A percentile compares a stretch with the other conserved stretches of the same genome.
Conservation (phyloP, 2,329 filamentous ascomycete species). For the Talaromyces sp. region DNA sequence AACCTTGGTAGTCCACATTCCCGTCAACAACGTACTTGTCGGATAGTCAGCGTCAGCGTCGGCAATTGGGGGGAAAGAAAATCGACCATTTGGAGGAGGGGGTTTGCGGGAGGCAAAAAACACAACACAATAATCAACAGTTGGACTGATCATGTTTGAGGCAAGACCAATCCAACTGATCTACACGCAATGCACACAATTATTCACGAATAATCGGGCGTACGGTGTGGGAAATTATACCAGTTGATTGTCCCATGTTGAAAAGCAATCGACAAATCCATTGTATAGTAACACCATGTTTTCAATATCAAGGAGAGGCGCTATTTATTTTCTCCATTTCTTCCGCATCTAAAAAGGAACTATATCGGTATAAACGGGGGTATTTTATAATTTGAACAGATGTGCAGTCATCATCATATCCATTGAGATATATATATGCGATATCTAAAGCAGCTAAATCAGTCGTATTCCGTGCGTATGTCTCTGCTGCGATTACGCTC, state of each 20-base stretch:
- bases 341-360: not conserved
- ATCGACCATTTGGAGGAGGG: not conserved
- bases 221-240: slow-evolving; percentile 1
- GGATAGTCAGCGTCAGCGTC: slow-evolving; percentile 29
- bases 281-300: not conserved
- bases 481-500: not conserved
- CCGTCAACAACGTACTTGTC: slow-evolving; percentile 47
- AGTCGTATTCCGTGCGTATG: not conserved
- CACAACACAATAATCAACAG: not conserved
- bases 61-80: not conserved
- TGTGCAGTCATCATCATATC: not conserved
- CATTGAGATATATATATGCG: not conserved
- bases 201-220: not conserved
- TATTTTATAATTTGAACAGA: not conserved
- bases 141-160: not conserved
- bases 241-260: not conserved
- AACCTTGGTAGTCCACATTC: slow-evolving; percentile 40
- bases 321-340: not conserved
- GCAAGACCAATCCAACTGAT: not conserved
- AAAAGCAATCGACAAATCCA: not conserved
- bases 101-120: not conserved
- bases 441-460: not conserved
- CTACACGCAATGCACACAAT: not conserved
- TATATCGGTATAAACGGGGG: not conserved
- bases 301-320: not conserved